These are phyloP conservation scores for Leccinum angustisporum DNA, from an alignment of 1,284 basidiomycete genomes.

Conservation along the genomic window DNA sequence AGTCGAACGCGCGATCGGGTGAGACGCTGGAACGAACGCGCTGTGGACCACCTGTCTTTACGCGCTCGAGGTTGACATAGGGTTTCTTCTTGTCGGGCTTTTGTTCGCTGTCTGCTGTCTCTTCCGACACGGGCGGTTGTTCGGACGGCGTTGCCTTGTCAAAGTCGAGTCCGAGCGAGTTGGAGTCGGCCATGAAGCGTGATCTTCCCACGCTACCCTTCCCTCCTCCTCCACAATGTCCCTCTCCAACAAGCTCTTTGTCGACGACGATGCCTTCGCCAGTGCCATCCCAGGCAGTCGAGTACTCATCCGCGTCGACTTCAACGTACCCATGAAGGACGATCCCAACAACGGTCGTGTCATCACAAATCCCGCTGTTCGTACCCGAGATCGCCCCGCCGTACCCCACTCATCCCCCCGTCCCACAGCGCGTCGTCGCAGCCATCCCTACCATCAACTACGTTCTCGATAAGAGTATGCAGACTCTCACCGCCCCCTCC, in stretches of 20 bases:
- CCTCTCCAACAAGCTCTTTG: constrained; percentile 90
- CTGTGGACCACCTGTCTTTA: constrained; percentile 75
- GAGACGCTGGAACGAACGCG: constrained; percentile 45
- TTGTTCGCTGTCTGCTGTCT: constrained; percentile 9
- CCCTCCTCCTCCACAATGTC: constrained; percentile 63
- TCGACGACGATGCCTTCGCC: constrained; percentile 71
- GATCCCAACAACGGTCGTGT: constrained; percentile 58
- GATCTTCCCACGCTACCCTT: constrained; percentile 23
- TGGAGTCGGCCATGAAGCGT: constrained; percentile 38
- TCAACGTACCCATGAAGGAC: constrained; percentile 87
- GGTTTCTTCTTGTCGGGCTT: constrained; percentile 50
- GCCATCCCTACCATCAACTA: constrained; percentile 96
- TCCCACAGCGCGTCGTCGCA: constrained; percentile 85
- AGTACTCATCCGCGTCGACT: constrained; percentile 97
- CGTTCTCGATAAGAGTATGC: constrained; percentile 82
- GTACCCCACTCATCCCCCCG: constrained; percentile 1
- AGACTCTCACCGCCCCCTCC: background rate
- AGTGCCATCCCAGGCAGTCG: constrained; percentile 82
- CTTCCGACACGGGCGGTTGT: background rate
- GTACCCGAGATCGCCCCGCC: constrained; percentile 32
- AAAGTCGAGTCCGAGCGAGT: constrained; percentile 69
- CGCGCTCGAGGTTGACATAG: constrained; percentile 74
- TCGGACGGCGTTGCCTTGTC: constrained; percentile 33
- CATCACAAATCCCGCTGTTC: constrained; percentile 95
- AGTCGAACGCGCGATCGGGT: constrained; percentile 4